Evolutionary conservation across 495 filamentous ascomycete genomes (phyloP), one percentile per base, ranked within the genome.

Genomic region (Echria macrotheca): DNA sequence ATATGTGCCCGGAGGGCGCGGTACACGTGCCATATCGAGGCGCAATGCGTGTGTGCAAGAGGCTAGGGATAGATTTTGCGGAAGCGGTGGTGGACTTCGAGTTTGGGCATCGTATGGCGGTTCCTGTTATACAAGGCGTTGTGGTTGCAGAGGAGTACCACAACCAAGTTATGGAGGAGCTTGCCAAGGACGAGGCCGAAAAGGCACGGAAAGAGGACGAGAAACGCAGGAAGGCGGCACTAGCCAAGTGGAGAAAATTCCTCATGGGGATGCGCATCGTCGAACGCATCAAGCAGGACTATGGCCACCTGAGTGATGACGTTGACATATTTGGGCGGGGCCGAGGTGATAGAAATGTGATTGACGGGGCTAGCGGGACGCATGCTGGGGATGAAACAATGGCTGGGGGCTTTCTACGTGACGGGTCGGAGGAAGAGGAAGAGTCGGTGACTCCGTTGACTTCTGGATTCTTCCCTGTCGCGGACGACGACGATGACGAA

Each of bases 1-100:
- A 84, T 46, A 97, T 99, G 91, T 83, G 96, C 14, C 93, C 93
- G 1, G 57, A 71, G 35, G 93, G 77, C n/a, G 90, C 91, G 5
- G 76, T 86, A 9, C 93, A 99, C 64, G 73, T 99, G 15, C 86
- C 85, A 0, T 79, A 83, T 37, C 79, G 84, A 29, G 87, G 89
- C 3, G 85, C 83, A 0, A 83, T 81, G 32, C 81, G 79, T 42
- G 71, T 97, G 8, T 95, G 91, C 54, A 91, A 86, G 57, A 81
- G 84, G 47, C 74, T 99, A 2, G 82, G 79, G 12, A 84, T 99
- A 31, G 87, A 95, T 55, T 94, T 83, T 63, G 94, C 94, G 0
- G 93, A 99, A 59, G 93, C 94, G 15, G 91, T 96, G 8, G 91
- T 86, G 3, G 94, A 89, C 3, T 99, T 99, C 67, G 93, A 99